Evolutionary conservation across 306 rosid species (phyloP).

Genomic region (Pterocarpus macrocarpus): DNA sequence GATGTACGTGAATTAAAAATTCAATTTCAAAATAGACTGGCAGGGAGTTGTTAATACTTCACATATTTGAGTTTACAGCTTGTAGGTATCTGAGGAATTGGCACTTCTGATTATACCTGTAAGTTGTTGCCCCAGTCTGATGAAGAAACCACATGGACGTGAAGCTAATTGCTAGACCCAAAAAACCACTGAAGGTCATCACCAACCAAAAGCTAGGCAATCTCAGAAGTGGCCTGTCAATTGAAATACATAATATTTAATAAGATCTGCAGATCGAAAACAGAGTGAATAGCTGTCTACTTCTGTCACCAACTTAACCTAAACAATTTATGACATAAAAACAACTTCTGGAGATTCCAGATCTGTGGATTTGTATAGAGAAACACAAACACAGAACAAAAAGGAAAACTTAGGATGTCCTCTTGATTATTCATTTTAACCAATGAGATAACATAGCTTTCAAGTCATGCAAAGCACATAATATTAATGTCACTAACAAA

Average conservation of each 20-base stretch:
- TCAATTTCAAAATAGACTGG: constrained; percentile 2
- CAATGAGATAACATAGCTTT: constrained; percentile 22
- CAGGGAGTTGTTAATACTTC: neutral
- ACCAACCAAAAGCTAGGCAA: constrained; percentile 93
- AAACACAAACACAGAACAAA: constrained; percentile 30
- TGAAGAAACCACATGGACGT: constrained; percentile 99
- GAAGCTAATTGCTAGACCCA: constrained; percentile 97
- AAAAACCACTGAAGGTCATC: constrained; percentile 86
- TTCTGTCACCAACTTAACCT: neutral
- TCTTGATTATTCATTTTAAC: constrained; percentile 29
- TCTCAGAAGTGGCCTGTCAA: constrained; percentile 92
- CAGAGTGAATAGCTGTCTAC: neutral
- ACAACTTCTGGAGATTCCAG: constrained; percentile 30
- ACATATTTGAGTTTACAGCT: neutral
- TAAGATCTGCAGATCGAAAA: constrained; percentile 19
- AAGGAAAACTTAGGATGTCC: constrained; percentile 22
- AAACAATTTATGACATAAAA: constrained; percentile 33
- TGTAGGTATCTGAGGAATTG: constrained; percentile 12
- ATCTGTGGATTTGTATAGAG: constrained; percentile 8
- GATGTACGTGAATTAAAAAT: neutral
- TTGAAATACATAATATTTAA: constrained; percentile 40
- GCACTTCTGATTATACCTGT: constrained; percentile 67
- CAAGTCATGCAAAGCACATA: constrained; percentile 27
- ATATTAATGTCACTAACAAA: constrained; percentile 30
- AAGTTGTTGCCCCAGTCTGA: constrained; percentile 98